These are phyloP conservation scores for Russula olivacea DNA, from an alignment of 768 basidiomycete species.

Conservation along the genomic window DNA sequence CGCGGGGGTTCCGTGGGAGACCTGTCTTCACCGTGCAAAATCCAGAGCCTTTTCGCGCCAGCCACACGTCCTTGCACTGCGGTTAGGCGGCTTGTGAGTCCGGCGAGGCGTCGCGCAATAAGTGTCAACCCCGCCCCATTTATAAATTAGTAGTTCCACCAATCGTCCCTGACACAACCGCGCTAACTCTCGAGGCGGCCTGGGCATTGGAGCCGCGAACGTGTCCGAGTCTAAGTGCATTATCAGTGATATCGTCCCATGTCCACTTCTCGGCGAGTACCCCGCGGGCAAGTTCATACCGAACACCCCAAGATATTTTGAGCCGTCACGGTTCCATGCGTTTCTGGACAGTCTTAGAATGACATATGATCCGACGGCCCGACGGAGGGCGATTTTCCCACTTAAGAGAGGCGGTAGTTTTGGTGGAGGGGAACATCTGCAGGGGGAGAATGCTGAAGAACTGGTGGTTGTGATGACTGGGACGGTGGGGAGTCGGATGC, in stretches of 20 bases:
- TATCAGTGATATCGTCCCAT: constrained; percentile 34
- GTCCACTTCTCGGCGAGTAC: constrained; percentile 33
- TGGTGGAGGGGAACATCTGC: not conserved
- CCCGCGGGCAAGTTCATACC: constrained; percentile 45
- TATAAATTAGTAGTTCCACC: constrained; percentile 26
- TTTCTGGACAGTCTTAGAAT: constrained; percentile 30
- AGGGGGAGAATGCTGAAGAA: not conserved
- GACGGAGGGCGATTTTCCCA: constrained; percentile 11
- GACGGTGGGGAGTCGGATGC: not conserved
- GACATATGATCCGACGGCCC: constrained; percentile 31
- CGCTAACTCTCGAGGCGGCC: constrained; percentile 26
- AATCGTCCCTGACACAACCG: constrained; percentile 6
- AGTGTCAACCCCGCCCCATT: constrained; percentile 31
- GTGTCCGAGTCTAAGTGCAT: constrained; percentile 26
- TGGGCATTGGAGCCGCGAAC: constrained; percentile 34
- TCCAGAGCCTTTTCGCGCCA: constrained; percentile 35
- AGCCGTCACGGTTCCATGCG: constrained; percentile 33
- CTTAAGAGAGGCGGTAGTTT: not conserved
- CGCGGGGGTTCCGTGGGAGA: constrained; percentile 26
- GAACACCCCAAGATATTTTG: constrained; percentile 38
- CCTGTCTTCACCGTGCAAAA: constrained; percentile 30
- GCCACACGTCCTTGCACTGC: constrained; percentile 35
- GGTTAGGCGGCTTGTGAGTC: constrained; percentile 24
- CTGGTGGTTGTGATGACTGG: not conserved
- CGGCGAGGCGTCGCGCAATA: constrained; percentile 27